Conservation (phyloP, 306 rosid species). For the Hippophae tibetana region DNA sequence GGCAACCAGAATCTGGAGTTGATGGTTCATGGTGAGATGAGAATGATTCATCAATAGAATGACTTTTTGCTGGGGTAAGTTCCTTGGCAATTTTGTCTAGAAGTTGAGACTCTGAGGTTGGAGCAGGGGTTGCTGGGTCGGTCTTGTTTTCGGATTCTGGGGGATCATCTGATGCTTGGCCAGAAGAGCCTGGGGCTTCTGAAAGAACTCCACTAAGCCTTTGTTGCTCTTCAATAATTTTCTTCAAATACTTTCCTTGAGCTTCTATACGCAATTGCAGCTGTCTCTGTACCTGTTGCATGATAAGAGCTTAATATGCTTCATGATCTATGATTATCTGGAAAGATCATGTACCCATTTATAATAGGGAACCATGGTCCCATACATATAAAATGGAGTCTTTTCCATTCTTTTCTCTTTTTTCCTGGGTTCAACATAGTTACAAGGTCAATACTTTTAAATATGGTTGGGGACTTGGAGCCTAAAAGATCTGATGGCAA, state of each 20-base stretch:
- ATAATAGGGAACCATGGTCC: neutral
- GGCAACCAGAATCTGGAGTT: constrained; percentile 90
- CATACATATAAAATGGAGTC: neutral
- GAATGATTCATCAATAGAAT: constrained; percentile 69
- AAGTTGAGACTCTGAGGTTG: constrained; percentile 55
- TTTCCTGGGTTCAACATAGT: neutral
- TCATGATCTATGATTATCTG: constrained; percentile 1
- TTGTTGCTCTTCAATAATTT: constrained; percentile 97
- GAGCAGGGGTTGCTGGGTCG: constrained; percentile 87
- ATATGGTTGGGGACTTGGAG: too few species aligned
- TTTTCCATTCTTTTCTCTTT: neutral
- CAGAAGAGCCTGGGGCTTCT: constrained; percentile 45
- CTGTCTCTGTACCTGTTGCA: constrained; percentile 91
- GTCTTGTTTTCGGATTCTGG: constrained; percentile 64
- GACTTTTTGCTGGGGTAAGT: constrained; percentile 54
- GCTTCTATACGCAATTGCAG: constrained; percentile 92
- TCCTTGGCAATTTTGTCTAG: constrained; percentile 66
- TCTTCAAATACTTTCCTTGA: constrained; percentile 91
- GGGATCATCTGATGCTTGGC: constrained; percentile 33
- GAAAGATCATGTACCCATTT: neutral
- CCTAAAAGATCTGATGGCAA: too few species aligned
- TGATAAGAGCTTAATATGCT: constrained; percentile 5
- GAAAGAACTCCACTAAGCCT: constrained; percentile 75
- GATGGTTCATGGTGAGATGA: constrained; percentile 74
- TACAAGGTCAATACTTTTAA: too few species aligned